Base-by-base conservation (phyloP, 352 stramenopile species). In the Vaucheria bursata region DNA sequence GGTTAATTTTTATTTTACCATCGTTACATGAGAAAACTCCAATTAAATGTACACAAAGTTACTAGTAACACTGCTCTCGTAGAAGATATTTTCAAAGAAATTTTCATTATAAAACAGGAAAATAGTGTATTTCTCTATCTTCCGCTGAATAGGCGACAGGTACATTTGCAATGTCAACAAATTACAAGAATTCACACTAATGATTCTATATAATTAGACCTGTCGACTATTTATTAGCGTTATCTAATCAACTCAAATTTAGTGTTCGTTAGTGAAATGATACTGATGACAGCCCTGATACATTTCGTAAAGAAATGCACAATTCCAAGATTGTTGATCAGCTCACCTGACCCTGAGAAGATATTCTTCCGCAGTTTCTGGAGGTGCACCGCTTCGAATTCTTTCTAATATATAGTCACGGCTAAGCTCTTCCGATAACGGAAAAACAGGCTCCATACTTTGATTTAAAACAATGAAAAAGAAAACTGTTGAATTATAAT, bases 351-450 rank as follows among this genome's bases (percentile, higher is more conserved):
- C 77, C 53, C 77, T 34, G 25, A 82, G 45, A 6, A 82, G 39
- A 8, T 82, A 82, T 35, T 82, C 77, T 36, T 82, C 77, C 4
- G 77, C 77, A 18, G 69, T 74, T n/a, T 64, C 59, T 8, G 71
- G 49, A n/a, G 77, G 77, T 5, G 69, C 12, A 35, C 77, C 77
- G 40, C 74, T 53, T 35, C 40, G 40, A 71, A 73, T 71, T 6
- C 77, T 52, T 38, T 73, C 50, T 32, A 73, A 73, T 2, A 82
- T 66, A 71, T 82, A 7, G 32, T 31, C 34, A 0, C 53, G 34
- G 53, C 2, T 68, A 34, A 8, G 37, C 2, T 68, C 53, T 2
- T 68, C 53, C 31, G 34, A 68, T 34, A 68, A 31, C 53, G 53
- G 53, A 31, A 68, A 34, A 31, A 68, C 53, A 8, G 53, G 53